Base-by-base conservation (phyloP, 257 asterid genomes). In the Ligustrum vulgare region DNA sequence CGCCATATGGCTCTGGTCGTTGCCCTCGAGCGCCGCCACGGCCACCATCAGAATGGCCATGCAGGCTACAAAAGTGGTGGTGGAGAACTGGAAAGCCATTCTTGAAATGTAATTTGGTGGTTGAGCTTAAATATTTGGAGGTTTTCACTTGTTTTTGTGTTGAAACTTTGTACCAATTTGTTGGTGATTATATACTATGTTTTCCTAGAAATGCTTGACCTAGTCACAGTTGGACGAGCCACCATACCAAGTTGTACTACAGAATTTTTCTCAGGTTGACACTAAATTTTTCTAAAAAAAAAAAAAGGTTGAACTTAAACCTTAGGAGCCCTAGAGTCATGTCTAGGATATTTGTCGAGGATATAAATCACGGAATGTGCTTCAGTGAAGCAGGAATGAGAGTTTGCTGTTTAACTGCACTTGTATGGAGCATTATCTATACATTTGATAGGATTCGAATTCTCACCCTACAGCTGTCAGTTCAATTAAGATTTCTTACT, bases 11-110 rank as follows among this genome's bases (percentile, higher is more conserved):
- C 32, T 54, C 4, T 49, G 89, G 49, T 82, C 80, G 25, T 78
- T 82, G 75, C 85, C 87, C 6, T 80, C 85, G 39, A 80, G 86
- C 51, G 84, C 87, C 5, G 66, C 81, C 22, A 43, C 82, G 8
- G 49, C 39, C 25, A 75, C 72, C 32, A 64, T 77, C 32, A 83
- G 49, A 73, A 80, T 22, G 32, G 63, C 54, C 28, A 85, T 37
- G 74, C 75, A 71, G 64, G 82, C 81, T 47, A 74, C 22, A 51
- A 23, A 71, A 12, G 73, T 69, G 12, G 80, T 7, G 43, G 70
- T 18, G 8, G 58, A 9, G 35, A 73, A 78, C 58, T 72, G 75
- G 66, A 70, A 35, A 43, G 73, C 84, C 84, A 80, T 80, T 20
- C 65, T 28, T 74, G 16, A 77, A 70, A 23, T 62, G 37, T 33